Conservation (phyloP, 768 basidiomycete species). For the Psilocybe tampanensis region DNA sequence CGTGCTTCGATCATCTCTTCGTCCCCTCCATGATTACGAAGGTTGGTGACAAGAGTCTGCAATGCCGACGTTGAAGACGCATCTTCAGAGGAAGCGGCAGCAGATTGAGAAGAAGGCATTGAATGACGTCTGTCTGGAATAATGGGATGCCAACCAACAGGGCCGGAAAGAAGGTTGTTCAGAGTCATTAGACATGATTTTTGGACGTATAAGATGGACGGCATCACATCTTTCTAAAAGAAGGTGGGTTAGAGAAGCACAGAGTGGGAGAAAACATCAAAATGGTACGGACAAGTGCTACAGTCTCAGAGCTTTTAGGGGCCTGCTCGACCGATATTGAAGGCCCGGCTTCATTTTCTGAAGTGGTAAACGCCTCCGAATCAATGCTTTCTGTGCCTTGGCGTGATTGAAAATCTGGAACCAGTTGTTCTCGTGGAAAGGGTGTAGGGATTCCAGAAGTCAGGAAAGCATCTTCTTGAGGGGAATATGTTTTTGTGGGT, state of each 20-base stretch:
- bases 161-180: conserved; percentile 63
- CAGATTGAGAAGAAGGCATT: conserved; percentile 47
- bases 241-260: conserved; percentile 5
- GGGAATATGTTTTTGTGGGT: conserved; percentile 21
- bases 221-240: conserved; percentile 60
- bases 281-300: conserved; percentile 22
- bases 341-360: conserved; percentile 12
- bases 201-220: conserved; percentile 76
- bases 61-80: conserved; percentile 52
- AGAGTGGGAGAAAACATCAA: conserved; percentile 5
- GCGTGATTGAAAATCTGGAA: conserved; percentile 13
- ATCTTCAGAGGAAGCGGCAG: conserved; percentile 30
- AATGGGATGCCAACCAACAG: conserved; percentile 53
- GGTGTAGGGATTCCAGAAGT: conserved; percentile 39
- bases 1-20: conserved; percentile 51
- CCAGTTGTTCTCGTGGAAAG: conserved; percentile 39
- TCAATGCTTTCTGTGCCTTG: background rate
- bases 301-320: conserved; percentile 10
- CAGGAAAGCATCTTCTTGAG: conserved; percentile 22
- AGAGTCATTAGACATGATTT: conserved; percentile 76
- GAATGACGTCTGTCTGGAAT: conserved; percentile 64
- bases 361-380: conserved; percentile 3
- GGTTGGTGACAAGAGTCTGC: conserved; percentile 62
- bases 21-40: conserved; percentile 50
- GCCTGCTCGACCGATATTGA: conserved; percentile 12